A percentile compares a stretch with the other conserved stretches of the same genome.
Conservation (phyloP, 2,329 filamentous ascomycete species). For the Aspergillus aculeatus region DNA sequence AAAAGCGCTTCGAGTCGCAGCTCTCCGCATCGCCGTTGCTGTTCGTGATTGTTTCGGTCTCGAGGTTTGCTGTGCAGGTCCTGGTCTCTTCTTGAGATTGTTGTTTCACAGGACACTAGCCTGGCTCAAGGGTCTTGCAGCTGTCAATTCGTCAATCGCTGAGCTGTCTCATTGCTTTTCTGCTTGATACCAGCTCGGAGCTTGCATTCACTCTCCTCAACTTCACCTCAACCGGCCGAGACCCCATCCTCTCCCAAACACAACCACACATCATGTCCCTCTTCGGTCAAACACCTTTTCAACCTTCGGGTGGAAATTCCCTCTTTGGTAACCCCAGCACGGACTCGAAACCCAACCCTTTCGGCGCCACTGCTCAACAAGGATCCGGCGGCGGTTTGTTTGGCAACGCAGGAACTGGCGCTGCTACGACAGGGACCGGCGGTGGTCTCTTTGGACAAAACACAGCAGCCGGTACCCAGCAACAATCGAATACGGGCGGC, state of each 20-base stretch:
- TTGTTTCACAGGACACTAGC: not conserved
- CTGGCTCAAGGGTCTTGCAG: not conserved
- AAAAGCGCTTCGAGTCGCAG: not conserved
- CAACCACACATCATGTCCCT: constrained; percentile 36
- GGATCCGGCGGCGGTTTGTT: constrained; percentile 35
- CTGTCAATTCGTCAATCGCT: not conserved
- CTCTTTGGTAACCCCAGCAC: constrained; percentile 30
- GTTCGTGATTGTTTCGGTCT: constrained; percentile 7
- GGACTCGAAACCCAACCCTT: constrained; percentile 16
- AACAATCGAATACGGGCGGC: constrained; percentile 23
- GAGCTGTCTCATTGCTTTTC: not conserved
- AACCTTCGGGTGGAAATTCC: constrained; percentile 18
- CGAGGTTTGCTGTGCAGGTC: not conserved
- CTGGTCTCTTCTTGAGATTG: not conserved
- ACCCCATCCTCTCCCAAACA: not conserved
- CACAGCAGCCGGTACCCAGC: constrained; percentile 27
- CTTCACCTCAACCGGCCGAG: not conserved
- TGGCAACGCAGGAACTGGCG: constrained; percentile 15
- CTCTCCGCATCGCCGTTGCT: not conserved
- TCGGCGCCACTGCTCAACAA: constrained; percentile 37
- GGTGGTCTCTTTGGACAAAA: constrained; percentile 36
- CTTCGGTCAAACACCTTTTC: constrained; percentile 33
- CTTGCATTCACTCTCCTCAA: not conserved
- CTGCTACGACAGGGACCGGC: constrained; percentile 24
- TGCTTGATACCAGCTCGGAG: not conserved